Base-by-base conservation (phyloP, 768 basidiomycete species). In the Coprinellus micaceus region DNA sequence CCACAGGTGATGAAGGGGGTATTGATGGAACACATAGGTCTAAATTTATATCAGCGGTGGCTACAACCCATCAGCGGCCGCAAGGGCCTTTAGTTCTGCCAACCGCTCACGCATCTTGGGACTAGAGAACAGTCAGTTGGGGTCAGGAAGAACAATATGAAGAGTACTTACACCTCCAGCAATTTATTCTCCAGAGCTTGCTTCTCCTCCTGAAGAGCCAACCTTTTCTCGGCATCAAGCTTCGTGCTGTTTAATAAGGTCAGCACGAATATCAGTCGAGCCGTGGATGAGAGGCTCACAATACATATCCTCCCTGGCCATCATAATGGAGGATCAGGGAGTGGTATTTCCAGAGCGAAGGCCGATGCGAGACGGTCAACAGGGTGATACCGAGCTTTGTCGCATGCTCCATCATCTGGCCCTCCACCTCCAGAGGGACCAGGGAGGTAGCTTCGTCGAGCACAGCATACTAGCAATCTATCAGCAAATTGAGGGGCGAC, bases 371-470 rank as follows among this genome's bases (percentile, higher is more conserved):
- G 29, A 98, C 95, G 1, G 94, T 98, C 60, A 98, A 72, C 24
- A 98, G 79, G 0, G 95, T 98, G 64, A 98, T 98, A 1, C 89
- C 90, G 25, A 97, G 77, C 51, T 79, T 75, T 0, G 90, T 89
- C 2, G 94, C 95, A 63, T 90, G 82, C 66, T 93, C 91, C 86
- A 96, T 98, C 93, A 98, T 95, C 71, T 81, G 75, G 50, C 89
- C 92, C 73, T 98, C 96, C 69, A 95, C 86, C 52, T 95, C 92
- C 4, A 88, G 82, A 2, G 94, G 94, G 7, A 99, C 95, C 3
- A 95, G 85, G 17, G 91, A 93, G 3, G 96, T 98, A 52, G 95
- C 95, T 68, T 99, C 96, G 64, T 99, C 96, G 47, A 98, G 77
- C 56, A 98, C 94, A 11, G 95, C 96, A 63, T 96, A 98, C 93